Evolutionary conservation across 1,284 basidiomycete genomes (phyloP).

Genomic region (Heterobasidion irregulare): DNA sequence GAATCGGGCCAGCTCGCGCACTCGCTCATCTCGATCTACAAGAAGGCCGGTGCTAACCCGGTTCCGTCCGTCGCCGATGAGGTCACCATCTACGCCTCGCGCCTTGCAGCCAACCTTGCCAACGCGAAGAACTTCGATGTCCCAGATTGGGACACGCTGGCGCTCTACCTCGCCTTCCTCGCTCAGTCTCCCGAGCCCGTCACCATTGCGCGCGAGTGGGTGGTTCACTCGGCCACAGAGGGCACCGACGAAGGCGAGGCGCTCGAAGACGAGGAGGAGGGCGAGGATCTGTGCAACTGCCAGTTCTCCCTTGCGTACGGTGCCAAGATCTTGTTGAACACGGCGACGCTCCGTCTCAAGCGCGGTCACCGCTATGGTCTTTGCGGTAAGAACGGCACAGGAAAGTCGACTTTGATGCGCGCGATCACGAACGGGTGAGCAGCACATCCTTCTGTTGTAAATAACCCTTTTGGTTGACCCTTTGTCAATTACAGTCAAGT

Average conservation of each 20-base stretch:
- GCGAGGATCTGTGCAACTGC: constrained; percentile 97
- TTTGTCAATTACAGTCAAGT: constrained; percentile 57
- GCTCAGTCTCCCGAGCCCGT: constrained; percentile 58
- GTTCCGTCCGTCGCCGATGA: constrained; percentile 50
- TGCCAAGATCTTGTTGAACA: constrained; percentile 97
- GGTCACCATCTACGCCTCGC: constrained; percentile 66
- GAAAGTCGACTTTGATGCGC: constrained; percentile 98
- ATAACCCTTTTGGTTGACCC: constrained; percentile 1
- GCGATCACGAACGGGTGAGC: constrained; percentile 76
- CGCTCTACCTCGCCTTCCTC: constrained; percentile 70
- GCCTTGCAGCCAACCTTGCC: constrained; percentile 80
- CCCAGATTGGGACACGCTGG: constrained; percentile 79
- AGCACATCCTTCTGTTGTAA: not conserved
- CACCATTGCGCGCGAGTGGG: constrained; percentile 75
- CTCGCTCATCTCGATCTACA: constrained; percentile 71
- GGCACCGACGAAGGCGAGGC: constrained; percentile 64
- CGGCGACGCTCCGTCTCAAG: constrained; percentile 93
- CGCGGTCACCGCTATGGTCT: constrained; percentile 98
- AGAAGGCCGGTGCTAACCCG: constrained; percentile 58
- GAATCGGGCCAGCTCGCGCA: constrained; percentile 61
- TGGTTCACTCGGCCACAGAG: constrained; percentile 82
- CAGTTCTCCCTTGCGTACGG: constrained; percentile 97
- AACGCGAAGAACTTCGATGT: constrained; percentile 90
- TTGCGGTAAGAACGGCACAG: constrained; percentile 97
- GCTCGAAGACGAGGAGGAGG: constrained; percentile 89